Percentiles rank a stretch among this genome's conserved stretches.
phyloP scores from a whole-genome alignment of 768 basidiomycete genomes.

The Hortiboletus campestris region DNA sequence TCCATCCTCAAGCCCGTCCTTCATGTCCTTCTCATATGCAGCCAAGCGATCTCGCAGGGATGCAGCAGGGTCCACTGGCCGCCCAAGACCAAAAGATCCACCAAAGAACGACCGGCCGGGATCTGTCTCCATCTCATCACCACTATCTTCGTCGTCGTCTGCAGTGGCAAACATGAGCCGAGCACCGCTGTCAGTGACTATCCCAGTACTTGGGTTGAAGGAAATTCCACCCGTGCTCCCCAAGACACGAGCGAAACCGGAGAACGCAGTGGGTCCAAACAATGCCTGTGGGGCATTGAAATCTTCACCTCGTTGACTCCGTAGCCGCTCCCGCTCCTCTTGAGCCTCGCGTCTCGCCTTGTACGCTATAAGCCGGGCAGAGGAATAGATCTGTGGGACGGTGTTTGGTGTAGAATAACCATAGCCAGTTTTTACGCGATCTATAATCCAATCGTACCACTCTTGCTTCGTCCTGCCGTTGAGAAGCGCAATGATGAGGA shows the following conservation, averaged over 20 bases:
- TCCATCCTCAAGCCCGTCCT: conserved; percentile 33
- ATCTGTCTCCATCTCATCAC: conserved; percentile 43
- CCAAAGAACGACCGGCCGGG: conserved; percentile 46
- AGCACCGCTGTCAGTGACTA: conserved; percentile 45
- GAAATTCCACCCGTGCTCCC: conserved; percentile 63
- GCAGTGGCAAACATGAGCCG: conserved; percentile 60
- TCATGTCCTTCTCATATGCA: conserved; percentile 56
- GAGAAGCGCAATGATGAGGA: conserved; percentile 85
- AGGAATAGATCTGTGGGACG: conserved; percentile 74
- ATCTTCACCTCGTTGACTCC: conserved; percentile 38
- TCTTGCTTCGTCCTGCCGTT: conserved; percentile 85
- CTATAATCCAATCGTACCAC: conserved; percentile 88
- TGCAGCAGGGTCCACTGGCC: conserved; percentile 52
- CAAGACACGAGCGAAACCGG: conserved; percentile 55
- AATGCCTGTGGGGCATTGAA: conserved; percentile 21
- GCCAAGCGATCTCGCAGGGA: conserved; percentile 60
- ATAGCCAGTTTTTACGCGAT: conserved; percentile 72
- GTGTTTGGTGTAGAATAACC: conserved; percentile 77
- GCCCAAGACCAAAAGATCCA: conserved; percentile 44
- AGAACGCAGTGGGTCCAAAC: conserved; percentile 38
- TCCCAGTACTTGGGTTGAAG: conserved; percentile 54
- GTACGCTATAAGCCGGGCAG: conserved; percentile 61
- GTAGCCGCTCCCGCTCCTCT: conserved; percentile 45
- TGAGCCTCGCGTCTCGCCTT: conserved; percentile 58
- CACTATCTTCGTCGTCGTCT: conserved; percentile 60